phyloP scores from a whole-genome alignment of 257 asterid species.

The Nyctanthes arbortristis region DNA sequence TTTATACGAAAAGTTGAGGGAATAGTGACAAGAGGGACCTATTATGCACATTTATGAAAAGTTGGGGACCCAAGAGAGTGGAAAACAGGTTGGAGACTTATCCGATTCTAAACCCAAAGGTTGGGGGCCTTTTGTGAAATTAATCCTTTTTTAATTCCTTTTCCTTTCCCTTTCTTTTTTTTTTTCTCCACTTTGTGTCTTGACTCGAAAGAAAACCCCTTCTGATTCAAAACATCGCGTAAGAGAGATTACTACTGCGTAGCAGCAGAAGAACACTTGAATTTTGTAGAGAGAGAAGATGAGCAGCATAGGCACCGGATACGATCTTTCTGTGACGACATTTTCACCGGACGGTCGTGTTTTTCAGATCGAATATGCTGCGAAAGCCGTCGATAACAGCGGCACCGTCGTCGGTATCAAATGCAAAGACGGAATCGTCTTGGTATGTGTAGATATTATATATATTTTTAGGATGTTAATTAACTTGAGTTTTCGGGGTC shows the following conservation, averaged over 20 bases:
- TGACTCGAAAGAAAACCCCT: constrained; percentile 48
- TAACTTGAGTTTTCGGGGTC: constrained; percentile 32
- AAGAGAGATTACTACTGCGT: background rate
- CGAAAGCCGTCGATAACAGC: constrained; percentile 90
- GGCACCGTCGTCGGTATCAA: constrained; percentile 90
- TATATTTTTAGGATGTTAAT: background rate
- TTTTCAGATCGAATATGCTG: constrained; percentile 97
- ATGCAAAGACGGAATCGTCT: constrained; percentile 90
- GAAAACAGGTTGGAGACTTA: too few relatives aligned
- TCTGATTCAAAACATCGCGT: background rate
- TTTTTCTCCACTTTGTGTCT: constrained; percentile 21
- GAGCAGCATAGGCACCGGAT: constrained; percentile 96
- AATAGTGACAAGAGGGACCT: too few relatives aligned
- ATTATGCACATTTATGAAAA: too few relatives aligned
- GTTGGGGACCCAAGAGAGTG: too few relatives aligned
- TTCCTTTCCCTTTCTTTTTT: too few relatives aligned
- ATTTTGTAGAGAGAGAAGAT: constrained; percentile 31
- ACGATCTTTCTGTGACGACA: constrained; percentile 94
- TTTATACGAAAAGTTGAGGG: too few relatives aligned
- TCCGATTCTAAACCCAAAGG: too few relatives aligned
- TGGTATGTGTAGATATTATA: constrained; percentile 43
- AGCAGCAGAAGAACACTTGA: background rate
- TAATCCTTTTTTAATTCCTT: too few relatives aligned
- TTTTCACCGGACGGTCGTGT: constrained; percentile 97
- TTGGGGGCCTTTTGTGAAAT: too few relatives aligned